phyloP scores from a whole-genome alignment of 177 flowering plant genomes.

The Tripterygium wilfordii region DNA sequence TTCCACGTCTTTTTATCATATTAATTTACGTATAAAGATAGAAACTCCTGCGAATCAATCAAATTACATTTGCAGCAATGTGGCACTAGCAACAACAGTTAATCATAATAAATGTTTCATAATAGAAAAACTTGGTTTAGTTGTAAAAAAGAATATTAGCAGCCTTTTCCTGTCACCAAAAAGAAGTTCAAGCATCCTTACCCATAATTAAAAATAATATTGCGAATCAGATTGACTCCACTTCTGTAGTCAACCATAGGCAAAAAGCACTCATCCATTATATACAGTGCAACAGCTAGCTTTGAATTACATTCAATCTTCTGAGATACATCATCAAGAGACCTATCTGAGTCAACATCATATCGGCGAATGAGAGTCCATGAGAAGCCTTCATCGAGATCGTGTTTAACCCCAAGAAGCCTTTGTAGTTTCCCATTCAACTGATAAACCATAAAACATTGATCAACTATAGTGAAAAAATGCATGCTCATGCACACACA shows the following conservation, averaged over 20 bases:
- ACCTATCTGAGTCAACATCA: constrained; percentile 30
- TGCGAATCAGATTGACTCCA: constrained; percentile 57
- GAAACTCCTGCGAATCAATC: too few species aligned
- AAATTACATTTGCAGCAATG: too few species aligned
- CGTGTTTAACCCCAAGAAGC: constrained; percentile 60
- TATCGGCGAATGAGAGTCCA: constrained; percentile 49
- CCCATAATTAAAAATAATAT: constrained; percentile 74
- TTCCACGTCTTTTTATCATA: too few species aligned
- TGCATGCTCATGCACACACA: too few species aligned
- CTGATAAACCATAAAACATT: constrained; percentile 27
- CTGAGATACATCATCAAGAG: constrained; percentile 12
- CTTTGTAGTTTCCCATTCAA: constrained; percentile 41
- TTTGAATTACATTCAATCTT: constrained; percentile 59
- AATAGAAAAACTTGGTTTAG: too few species aligned
- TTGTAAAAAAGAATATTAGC: too few species aligned
- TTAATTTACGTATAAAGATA: too few species aligned
- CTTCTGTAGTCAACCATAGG: constrained; percentile 68
- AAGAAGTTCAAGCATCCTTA: constrained; percentile 26
- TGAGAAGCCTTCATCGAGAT: constrained; percentile 57
- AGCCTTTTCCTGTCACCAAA: too few species aligned
- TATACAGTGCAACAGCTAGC: constrained; percentile 60
- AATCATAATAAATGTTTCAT: too few species aligned
- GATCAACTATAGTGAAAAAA: too few species aligned
- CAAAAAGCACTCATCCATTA: constrained; percentile 82
- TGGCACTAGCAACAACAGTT: too few species aligned